Evolutionary conservation across 2,329 filamentous ascomycete species (phyloP), one percentile per base, ranked within the genome.

Genomic region (Clarireedia monteithiana): DNA sequence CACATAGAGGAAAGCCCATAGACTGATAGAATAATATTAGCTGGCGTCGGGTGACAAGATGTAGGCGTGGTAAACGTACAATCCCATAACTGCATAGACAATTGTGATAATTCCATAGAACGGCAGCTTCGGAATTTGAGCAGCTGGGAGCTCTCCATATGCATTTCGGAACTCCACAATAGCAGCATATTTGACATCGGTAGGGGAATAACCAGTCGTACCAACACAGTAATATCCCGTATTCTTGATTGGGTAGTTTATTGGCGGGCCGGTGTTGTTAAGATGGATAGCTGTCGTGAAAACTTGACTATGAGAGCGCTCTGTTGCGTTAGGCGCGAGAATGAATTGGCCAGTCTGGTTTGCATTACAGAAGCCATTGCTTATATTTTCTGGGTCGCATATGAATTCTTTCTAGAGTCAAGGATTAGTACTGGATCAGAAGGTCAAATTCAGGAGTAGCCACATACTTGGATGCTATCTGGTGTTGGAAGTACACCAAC

Each of bases 221-320:
- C 89, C 83, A 58, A 99, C 86, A 67, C 94, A 99, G 72, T 96
- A 99, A 73, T 96, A 99, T 27, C 94, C 94, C 0, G 94, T 99
- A 71, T 89, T 90, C 67, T 85, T 85, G 65, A 96, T 85, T 5
- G 82, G 78, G 69, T 97, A 99, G 60, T 90, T 88, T 69, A 95
- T 82, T 2, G 84, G 78, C 10, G 78, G 76, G 20, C 73, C 70
- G 1, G 89, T 80, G 55, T 88, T 77, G 62, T 90, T 92, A 51
- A 97, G 78, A 68, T 96, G 84, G 58, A 97, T 77, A 9, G 91
- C 89, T 70, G 88, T 77, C 59, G 90, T 92, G 62, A 88, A 75
- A 63, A 99, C 89, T 49, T 85, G 71, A 62, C 81, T 88, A 57
- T 79, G 80, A 27, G 90, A 88, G 48, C 79, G 74, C 36, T 86